Base-by-base conservation (phyloP, 129 eudicot genomes). In the Chrysanthemum lavandulifolium region DNA sequence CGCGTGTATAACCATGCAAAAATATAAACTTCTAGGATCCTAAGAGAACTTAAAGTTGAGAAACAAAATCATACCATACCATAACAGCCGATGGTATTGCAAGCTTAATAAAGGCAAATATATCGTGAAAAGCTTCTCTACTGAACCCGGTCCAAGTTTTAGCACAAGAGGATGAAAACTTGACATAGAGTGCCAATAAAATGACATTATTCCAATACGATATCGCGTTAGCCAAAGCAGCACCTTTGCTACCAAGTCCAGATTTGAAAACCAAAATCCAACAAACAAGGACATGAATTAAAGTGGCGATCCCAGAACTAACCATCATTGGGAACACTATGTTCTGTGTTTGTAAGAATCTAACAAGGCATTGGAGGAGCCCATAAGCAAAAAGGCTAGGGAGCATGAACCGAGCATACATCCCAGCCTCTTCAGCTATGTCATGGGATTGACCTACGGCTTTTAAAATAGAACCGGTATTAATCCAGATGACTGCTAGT, bases 71-170 rank as follows among this genome's bases (percentile, higher is more conserved):
- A 80, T 71, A 90, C 97, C 97, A 90, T 64, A 90, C 88, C 97
- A 90, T 90, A 54, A 87, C 75, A 45, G 95, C 97, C 0, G 97
- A 90, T 73, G 97, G 97, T 64, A 90, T 66, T 0, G 95, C 95
- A 5, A 90, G 89, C 66, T 77, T 87, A 54, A 90, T n/a, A 40
- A 90, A 90, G 57, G 60, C 48, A 16, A 76, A 65, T 6, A 87
- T 78, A 73, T 82, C 65, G 0, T 71, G 85, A 15, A 87, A 59
- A 7, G 97, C 87, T 76, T 87, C 97, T 27, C 50, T 83, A 9
- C 95, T 87, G 47, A 85, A 69, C 1, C 97, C 97, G 3, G 89
- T 83, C 97, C 97, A 90, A 3, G 91, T 85, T 65, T 80, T 87
- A 10, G 75, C 65, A 79, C 97, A 90, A 15, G 86, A 79, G 18